These are phyloP conservation scores for Leptomonas seymouri DNA, from an alignment of 208 protist species.

Conservation along the genomic window DNA sequence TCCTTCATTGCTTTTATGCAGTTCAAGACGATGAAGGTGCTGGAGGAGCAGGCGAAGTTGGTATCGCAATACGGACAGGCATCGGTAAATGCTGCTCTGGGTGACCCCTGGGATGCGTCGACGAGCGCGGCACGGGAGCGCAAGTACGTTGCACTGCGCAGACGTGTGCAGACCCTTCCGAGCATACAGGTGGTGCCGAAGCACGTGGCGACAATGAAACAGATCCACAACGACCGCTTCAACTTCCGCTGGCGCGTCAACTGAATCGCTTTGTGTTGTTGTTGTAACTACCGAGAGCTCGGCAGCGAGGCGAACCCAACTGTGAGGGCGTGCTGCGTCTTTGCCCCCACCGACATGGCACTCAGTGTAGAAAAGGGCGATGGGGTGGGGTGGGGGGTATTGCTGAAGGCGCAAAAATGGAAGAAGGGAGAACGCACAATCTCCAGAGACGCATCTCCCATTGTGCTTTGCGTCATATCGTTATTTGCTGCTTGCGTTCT, in stretches of 20 bases:
- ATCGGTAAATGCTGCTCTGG: constrained; percentile 84
- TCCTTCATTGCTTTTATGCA: constrained; percentile 92
- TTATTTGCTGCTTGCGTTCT: no score
- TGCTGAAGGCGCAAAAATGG: no score
- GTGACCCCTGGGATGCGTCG: constrained; percentile 49
- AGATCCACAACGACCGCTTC: constrained; percentile 93
- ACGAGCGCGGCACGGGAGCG: constrained; percentile 37
- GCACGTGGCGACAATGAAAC: constrained; percentile 92
- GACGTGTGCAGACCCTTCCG: constrained; percentile 68
- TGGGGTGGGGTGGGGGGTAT: no score
- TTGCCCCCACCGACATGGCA: no score
- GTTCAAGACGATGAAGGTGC: constrained; percentile 91
- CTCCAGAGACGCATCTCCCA: no score
- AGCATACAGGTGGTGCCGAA: constrained; percentile 79
- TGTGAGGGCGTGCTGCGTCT: no score
- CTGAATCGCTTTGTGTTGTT: constrained; percentile 33
- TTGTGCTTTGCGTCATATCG: no score
- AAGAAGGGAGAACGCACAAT: no score
- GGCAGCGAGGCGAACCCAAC: no score
- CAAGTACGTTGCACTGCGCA: constrained; percentile 53
- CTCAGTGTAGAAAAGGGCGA: no score
- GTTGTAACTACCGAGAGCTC: neutral
- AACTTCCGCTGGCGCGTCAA: constrained; percentile 91
- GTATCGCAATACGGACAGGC: constrained; percentile 88
- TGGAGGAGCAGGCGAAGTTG: constrained; percentile 87